Evolutionary conservation across 495 filamentous ascomycete species (phyloP), one percentile per base, ranked within the genome.

Genomic region (Rostrohypoxylon terebratum): DNA sequence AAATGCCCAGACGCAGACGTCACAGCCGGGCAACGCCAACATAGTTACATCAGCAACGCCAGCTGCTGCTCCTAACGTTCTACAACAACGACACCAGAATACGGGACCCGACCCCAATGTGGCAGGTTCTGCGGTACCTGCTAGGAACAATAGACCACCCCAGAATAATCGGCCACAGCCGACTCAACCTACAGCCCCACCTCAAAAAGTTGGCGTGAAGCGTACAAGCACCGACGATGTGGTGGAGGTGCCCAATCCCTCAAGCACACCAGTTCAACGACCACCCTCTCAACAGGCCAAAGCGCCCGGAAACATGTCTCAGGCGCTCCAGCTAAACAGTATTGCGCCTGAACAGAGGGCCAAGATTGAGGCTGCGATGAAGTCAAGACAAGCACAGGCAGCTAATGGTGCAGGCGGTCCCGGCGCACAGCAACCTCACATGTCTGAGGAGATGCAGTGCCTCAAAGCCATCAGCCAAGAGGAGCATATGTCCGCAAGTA

Each of bases 171-270:
- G 72, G 21, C 54, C 69, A 23, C 55, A 64, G 10, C 69, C 68
- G 10, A 42, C 55, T 23, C 10, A 61, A 21, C 57, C 76, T 36
- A 31, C 71, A 14, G 61, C 69, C 10, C 64, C 77, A 7, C 58
- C 69, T 18, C 63, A 65, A n/a, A 69, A 77, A 34, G 80, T 75
- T 28, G 77, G 60, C 55, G 74, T 81, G 38, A 93, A 92, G 78
- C 87, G 90, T 59, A 75, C 87, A 7, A 86, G 81, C 63, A 84
- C 84, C 44, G 92, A 94, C 63, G 91, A 94, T 74, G 75, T 84
- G 7, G 77, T 83, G 14, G 91, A 92, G 66, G 80, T 84, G 23
- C 83, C 83, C 25, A 84, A 84, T 59, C 82, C 73, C 42, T 67
- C 78, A 18, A 69, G 74, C 66, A 75, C 71, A 59, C 72, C 83